These are phyloP conservation scores for Camptophora hylomeconis DNA, from an alignment of 2,329 filamentous ascomycete species.

Conservation along the genomic window DNA sequence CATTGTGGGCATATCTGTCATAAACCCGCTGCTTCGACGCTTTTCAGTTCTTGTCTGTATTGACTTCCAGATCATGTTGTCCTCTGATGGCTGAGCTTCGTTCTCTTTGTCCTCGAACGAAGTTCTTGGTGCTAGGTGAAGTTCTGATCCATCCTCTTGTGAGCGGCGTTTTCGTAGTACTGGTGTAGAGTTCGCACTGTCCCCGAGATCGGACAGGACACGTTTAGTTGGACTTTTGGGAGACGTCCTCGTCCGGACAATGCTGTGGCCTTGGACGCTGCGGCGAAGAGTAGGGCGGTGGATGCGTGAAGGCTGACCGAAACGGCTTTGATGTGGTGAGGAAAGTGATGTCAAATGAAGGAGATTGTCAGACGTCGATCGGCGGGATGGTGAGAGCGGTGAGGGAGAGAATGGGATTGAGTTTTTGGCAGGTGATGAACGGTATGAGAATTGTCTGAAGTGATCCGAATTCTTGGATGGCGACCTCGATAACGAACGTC, in stretches of 20 bases:
- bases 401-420: slow-evolving; percentile 35
- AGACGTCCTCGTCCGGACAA: slow-evolving; percentile 51
- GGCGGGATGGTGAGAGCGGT: slow-evolving; percentile 45
- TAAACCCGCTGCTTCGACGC: slow-evolving; percentile 34
- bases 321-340: slow-evolving; percentile 49
- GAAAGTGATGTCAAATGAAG: slow-evolving; percentile 33
- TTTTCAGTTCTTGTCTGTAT: slow-evolving; percentile 36
- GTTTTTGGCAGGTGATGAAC: slow-evolving; percentile 39
- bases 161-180: slow-evolving; percentile 20
- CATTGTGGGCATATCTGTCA: slow-evolving; percentile 38
- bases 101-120: slow-evolving; percentile 18
- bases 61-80: slow-evolving; percentile 19
- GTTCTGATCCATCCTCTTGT: slow-evolving; percentile 33
- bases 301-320: slow-evolving; percentile 54
- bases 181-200: slow-evolving; percentile 56
- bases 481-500: slow-evolving; percentile 83
- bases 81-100: slow-evolving; percentile 10
- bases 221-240: slow-evolving; percentile 73
- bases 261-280: slow-evolving; percentile 19
- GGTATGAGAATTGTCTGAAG: slow-evolving; percentile 42
- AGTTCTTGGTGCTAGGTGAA: slow-evolving; percentile 28
- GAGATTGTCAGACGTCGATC: slow-evolving; percentile 40
- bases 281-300: slow-evolving; percentile 31
- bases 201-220: slow-evolving; percentile 55
- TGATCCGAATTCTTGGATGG: slow-evolving; percentile 70